A percentile compares a stretch with the other conserved stretches of the same genome.
phyloP scores from a whole-genome alignment of 192 early-diverging fungal species.

The Entomortierella beljakovae region DNA sequence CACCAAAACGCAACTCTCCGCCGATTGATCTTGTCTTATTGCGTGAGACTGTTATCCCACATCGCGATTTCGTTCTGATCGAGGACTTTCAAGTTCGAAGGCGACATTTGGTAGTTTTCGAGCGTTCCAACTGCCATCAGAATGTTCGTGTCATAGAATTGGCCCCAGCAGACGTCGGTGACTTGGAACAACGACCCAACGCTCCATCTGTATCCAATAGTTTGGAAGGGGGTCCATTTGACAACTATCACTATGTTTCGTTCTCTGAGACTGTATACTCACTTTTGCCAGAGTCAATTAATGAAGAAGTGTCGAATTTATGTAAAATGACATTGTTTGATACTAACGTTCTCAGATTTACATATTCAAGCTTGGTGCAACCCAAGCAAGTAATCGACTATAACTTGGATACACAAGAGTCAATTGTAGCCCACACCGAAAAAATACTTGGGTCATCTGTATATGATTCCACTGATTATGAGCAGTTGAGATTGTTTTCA shows the following conservation, averaged over 20 bases:
- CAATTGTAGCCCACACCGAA: conserved; percentile 47
- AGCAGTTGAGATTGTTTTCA: conserved; percentile 57
- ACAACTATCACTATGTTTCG: conserved; percentile 67
- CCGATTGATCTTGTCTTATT: conserved; percentile 16
- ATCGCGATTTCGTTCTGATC: conserved; percentile 69
- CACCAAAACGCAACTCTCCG: conserved; percentile 31
- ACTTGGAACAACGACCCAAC: not conserved
- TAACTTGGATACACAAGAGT: conserved; percentile 61
- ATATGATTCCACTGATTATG: conserved; percentile 58
- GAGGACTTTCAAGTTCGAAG: conserved; percentile 67
- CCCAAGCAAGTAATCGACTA: conserved; percentile 71
- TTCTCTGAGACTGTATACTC: conserved; percentile 67
- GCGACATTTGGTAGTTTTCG: conserved; percentile 67
- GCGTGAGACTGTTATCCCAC: conserved; percentile 67
- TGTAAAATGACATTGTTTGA: conserved; percentile 58
- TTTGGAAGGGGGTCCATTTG: conserved; percentile 47
- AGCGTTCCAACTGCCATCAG: conserved; percentile 71
- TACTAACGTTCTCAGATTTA: conserved; percentile 58
- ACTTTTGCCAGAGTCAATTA: conserved; percentile 60
- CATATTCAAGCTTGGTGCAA: conserved; percentile 58
- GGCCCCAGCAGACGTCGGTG: not conserved
- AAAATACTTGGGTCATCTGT: conserved; percentile 23
- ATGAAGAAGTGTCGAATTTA: conserved; percentile 63
- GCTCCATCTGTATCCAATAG: conserved; percentile 29
- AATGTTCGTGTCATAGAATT: conserved; percentile 70